Base-by-base conservation (phyloP, 495 filamentous ascomycete genomes). In the Friedmanniomyces simplex region DNA sequence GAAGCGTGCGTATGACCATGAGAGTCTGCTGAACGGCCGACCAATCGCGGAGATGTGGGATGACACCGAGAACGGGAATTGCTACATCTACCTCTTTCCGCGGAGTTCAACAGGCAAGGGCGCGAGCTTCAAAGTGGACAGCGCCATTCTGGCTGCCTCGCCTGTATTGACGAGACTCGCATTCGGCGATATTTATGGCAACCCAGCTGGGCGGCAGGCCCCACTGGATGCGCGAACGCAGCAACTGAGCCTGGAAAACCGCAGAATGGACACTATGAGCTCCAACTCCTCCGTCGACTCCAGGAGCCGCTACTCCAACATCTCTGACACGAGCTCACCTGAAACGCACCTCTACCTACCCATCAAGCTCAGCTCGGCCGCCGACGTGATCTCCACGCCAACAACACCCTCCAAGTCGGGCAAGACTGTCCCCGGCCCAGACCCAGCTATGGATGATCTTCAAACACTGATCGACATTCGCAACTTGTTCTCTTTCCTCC, bases 41-140 rank as follows among this genome's bases (percentile, higher is more conserved):
- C 58, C 91, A 86, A 79, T 95, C 12, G 76, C 82, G 0, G 94
- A 97, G 71, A 69, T 98, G 28, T 97, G 94, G 94, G 84, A 90
- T 61, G 86, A 93, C 36, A 66, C 76, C 42, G 60, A 62, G 37
- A 54, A 21, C 11, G 89, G 86, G 20, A 86, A 91, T 66, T 85
- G 88, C n/a, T 82, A 82, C 53, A 79, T 98, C 25, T 95, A 93
- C 65, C 73, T 97, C 8, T 87, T 87, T 64, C 80, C 89, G 1
- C 79, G 80, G 42, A 80, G 74, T 34, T 79, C 77, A 50, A n/a
- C 34, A 7, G 79, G 81, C 46, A 77, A 76, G 49, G 77, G 84
- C 0, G 77, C 93, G 10, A 94, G 86, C 10, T 95, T 95, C 70
- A 86, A 80, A 63, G 74, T 95, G 12, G 77, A 85, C 65, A 86